Conservation (phyloP, 2,329 filamentous ascomycete genomes). For the Apiospora arundinis region DNA sequence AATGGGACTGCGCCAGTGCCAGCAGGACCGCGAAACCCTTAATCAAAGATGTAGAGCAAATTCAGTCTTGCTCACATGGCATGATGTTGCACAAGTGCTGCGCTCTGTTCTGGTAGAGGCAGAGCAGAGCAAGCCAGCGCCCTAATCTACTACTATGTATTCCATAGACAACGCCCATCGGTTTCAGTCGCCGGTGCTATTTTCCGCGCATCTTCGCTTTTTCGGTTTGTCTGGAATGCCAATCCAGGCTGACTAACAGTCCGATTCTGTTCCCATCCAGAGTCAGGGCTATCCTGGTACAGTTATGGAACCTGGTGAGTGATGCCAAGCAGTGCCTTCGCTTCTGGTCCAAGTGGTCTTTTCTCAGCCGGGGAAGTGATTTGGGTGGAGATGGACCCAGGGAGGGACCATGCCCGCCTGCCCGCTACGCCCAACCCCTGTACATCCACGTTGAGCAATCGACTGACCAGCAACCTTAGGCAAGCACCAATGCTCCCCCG, state of each 20-base stretch:
- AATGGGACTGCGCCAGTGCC: neutral
- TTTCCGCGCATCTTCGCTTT: neutral
- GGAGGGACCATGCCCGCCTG: neutral
- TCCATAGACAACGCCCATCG: neutral
- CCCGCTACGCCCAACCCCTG: neutral
- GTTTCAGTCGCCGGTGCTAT: neutral
- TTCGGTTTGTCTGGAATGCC: neutral
- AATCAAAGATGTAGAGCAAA: conserved; percentile 9
- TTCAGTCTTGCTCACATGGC: neutral
- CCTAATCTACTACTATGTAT: neutral
- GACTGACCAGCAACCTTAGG: too few relatives aligned
- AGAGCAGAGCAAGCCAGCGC: neutral
- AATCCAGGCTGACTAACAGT: conserved; percentile 1
- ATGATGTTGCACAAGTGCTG: neutral
- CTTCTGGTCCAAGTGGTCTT: neutral
- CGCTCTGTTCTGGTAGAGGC: neutral
- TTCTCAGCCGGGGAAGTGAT: conserved; percentile 14
- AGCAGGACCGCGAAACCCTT: neutral
- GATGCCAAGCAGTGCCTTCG: conserved; percentile 16
- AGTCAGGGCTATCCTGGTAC: neutral
- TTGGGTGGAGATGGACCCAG: neutral
- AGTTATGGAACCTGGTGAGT: conserved; percentile 5
- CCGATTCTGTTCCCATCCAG: neutral
- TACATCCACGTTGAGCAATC: neutral
- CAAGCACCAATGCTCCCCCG: neutral